Conservation (phyloP, 441 rosid genomes). For the Manihot esculenta region DNA sequence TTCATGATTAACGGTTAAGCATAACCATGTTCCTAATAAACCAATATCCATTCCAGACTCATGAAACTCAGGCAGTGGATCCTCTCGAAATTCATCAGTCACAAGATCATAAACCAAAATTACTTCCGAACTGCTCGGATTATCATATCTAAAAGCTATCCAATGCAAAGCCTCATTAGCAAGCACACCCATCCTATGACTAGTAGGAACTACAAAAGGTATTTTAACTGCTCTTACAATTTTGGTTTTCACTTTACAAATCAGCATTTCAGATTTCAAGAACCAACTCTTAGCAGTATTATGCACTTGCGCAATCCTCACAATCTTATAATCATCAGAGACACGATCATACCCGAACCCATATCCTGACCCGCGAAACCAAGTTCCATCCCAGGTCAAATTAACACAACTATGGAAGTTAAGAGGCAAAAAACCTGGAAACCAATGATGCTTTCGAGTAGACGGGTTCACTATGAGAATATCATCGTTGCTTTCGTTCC, state of each 20-base stretch:
- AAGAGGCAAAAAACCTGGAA: background rate
- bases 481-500: background rate
- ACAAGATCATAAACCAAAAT: background rate
- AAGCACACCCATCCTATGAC: background rate
- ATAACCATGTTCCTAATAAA: background rate
- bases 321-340: background rate
- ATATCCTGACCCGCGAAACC: background rate
- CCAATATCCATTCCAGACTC: background rate
- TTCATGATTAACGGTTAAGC: background rate
- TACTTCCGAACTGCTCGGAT: background rate
- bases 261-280: background rate
- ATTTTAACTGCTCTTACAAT: background rate
- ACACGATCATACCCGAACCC: background rate
- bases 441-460: background rate
- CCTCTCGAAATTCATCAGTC: background rate
- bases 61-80: background rate
- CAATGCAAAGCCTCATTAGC: background rate
- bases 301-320: background rate
- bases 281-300: too few relatives aligned
- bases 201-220: background rate
- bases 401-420: background rate
- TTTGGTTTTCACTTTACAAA: background rate
- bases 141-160: background rate
- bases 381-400: background rate
- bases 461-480: background rate